Percentiles rank a stretch among this genome's conserved stretches.
Conservation (phyloP, 1,284 basidiomycete species). For the Leccinum insolens region DNA sequence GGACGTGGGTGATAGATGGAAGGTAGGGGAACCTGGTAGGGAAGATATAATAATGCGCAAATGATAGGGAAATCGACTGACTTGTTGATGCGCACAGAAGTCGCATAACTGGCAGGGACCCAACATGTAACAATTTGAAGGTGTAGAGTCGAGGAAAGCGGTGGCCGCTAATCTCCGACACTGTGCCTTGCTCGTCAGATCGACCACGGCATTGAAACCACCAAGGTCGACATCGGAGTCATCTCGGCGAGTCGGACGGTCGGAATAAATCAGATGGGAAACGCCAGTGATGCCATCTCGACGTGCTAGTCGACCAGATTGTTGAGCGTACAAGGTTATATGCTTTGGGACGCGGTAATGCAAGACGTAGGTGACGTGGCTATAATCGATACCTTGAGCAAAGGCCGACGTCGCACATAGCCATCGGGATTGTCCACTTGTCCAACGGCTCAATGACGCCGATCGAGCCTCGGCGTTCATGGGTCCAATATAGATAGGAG, state of each 20-base stretch:
- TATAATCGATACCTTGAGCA: conserved; percentile 12
- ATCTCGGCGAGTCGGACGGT: background rate
- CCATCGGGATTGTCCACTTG: conserved; percentile 1
- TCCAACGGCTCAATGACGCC: background rate
- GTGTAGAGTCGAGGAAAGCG: background rate
- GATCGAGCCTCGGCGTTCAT: background rate
- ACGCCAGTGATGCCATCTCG: background rate
- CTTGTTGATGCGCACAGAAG: conserved; percentile 1
- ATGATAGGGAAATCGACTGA: background rate
- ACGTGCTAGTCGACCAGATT: conserved; percentile 6
- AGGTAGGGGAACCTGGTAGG: background rate
- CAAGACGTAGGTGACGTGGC: conserved; percentile 11
- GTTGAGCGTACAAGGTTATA: conserved; percentile 9
- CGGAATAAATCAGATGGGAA: conserved; percentile 4
- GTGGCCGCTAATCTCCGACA: background rate
- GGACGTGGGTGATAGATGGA: background rate
- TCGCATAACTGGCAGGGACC: background rate
- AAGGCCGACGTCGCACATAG: conserved; percentile 7
- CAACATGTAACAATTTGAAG: conserved; percentile 1
- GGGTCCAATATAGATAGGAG: conserved; percentile 3
- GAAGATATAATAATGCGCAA: background rate
- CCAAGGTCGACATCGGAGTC: background rate
- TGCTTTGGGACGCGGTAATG: conserved; percentile 10
- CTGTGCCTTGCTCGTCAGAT: conserved; percentile 1
- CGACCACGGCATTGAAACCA: conserved; percentile 3